Base-by-base conservation (phyloP, 2,329 filamentous ascomycete species). In the Fonsecaea erecta region DNA sequence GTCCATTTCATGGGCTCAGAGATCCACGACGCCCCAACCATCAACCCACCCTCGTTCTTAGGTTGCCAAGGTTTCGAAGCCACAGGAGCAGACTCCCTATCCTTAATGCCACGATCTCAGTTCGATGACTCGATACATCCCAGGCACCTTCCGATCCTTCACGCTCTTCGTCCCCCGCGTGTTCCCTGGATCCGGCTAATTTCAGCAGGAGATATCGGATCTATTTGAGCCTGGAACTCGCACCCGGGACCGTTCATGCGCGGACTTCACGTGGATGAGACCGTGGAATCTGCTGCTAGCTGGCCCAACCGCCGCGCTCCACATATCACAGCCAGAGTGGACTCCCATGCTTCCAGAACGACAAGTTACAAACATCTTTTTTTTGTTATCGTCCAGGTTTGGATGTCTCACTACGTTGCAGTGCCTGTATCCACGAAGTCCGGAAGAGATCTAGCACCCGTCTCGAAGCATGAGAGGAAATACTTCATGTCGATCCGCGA, bases 401-500 rank as follows among this genome's bases (percentile, higher is more conserved):
- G 12, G 4, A 11, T 9, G 2, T 34, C 32, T 11, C 32, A 34
- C 32, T 34, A 34, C 32, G 32, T 34, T 11, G 32, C 32, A 11
- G 7, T 34, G 32, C 32, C 32, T 12, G 11, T 34, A 11, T 34
- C 12, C 32, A 34, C 32, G 32, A 34, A 34, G 2, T 5, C 32
- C 32, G 32, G 32, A 11, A 5, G 32, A 11, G 32, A 11, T 12
- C 11, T 34, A 11, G 32, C 5, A 11, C 32, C 6, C 32, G 32
- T 34, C 12, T 30, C 53, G 28, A 3, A 56, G n/a, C 11, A 37
- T 37, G 53, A 56, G n/a, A 35, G 11, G 28, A 16, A 37, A 34
- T 4, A 56, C 53, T 56, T 11, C 28, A 34, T 56, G 32, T 37
- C 53, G n/a, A 7, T 56, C 28, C 53, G 28, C 24, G 53, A 56